A percentile compares a stretch with the other conserved stretches of the same genome.
Conservation (phyloP, 2,329 filamentous ascomycete species). For the Blumeriella jaapii region DNA sequence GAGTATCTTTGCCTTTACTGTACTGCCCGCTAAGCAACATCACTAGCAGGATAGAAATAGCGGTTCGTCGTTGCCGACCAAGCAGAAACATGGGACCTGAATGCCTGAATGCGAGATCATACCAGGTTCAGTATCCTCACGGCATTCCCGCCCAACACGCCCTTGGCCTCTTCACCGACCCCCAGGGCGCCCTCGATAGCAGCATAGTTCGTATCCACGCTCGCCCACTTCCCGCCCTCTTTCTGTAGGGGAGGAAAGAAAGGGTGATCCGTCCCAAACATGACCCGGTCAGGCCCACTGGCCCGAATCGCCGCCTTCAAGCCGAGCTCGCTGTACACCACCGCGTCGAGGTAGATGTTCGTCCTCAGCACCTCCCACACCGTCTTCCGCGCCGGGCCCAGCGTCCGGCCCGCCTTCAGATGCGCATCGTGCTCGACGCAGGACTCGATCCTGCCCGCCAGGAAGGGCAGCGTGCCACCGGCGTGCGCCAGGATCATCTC, state of each 20-base stretch:
- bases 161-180: conserved; percentile 35
- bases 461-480: conserved; percentile 77
- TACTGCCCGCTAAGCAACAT: no score
- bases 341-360: conserved; percentile 81
- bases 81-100: no score
- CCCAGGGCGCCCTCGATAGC: conserved; percentile 44
- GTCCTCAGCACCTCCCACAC: conserved; percentile 56
- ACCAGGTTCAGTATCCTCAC: conserved; percentile 35
- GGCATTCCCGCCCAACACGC: conserved; percentile 49
- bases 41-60: no score
- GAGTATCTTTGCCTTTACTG: no score
- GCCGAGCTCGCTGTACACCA: conserved; percentile 68
- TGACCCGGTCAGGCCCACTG: conserved; percentile 54
- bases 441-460: conserved; percentile 80
- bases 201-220: conserved; percentile 46
- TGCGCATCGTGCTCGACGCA: conserved; percentile 76
- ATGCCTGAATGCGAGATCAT: no score
- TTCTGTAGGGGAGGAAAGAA: conserved; percentile 70
- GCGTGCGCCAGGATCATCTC: conserved; percentile 76
- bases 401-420: conserved; percentile 51
- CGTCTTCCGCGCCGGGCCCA: conserved; percentile 35
- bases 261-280: conserved; percentile 77
- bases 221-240: conserved; percentile 56
- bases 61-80: no score
- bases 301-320: conserved; percentile 60